Evolutionary conservation across 441 rosid genomes (phyloP), one percentile per base, ranked within the genome.

Genomic region (Erysimum cheiri): DNA sequence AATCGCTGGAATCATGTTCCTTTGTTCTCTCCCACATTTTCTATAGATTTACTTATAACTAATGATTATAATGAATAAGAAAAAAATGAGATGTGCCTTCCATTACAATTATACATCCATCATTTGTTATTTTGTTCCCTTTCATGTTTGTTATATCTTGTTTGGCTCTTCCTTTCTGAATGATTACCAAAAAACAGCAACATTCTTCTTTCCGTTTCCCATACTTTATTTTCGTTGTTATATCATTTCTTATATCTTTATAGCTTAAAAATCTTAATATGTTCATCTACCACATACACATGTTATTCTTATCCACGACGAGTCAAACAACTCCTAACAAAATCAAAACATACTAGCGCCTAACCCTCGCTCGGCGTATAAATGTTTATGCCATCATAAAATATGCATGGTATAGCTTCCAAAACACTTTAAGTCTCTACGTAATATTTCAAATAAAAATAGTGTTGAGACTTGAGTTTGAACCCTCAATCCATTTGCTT

Each of bases 1-100:
- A 61, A 47, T 56, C 54, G 74, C 61, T 75, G 74, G 33, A 62
- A 22, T 54, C 78, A 61, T 68, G 74, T 75, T 75, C 54, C 26
- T 39, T 69, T 74, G 47, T 74, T 68, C 33, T 74, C 29, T 67
- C 17, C 26, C 55, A 9, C 19, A 29, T 13, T 54, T 53, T 22
- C 0, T 41, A 22, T 12, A 29, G 13, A 1, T 43, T 11, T 62
- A 29, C 55, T 14, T 41, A 6, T 44, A 19, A 60, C 35, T 10
- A 67, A 41, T 17, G 31, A 60, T 60, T 11, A 22, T 36, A 5
- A 53, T 43, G 5, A 7, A 66, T 1, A 49, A 7, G 1, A 7
- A 35, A n/a, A 47, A 35, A 2, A 8, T 12, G 13, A 31, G 49
- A 49, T 69, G 67, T 50, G 49, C 36, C 63, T 64, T 58, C 72